phyloP scores from a whole-genome alignment of 2,329 filamentous ascomycete genomes.

The Diaporthe velutina region DNA sequence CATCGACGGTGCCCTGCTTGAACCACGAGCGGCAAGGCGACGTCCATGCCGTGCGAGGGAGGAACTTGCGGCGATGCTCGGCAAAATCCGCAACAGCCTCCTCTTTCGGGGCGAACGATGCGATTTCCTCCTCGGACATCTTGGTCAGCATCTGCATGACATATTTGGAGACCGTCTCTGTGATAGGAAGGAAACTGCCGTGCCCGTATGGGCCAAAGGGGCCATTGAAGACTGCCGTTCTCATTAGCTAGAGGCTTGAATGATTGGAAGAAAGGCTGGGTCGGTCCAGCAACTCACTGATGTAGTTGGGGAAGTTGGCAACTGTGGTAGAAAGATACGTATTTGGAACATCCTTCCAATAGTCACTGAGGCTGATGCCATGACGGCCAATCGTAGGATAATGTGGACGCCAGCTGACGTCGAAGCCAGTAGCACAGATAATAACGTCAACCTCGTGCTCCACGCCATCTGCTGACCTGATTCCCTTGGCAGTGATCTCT shows the following conservation, averaged over 20 bases:
- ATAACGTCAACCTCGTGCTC: conserved; percentile 49
- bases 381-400: conserved; percentile 44
- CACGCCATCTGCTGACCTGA: conserved; percentile 46
- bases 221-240: conserved; percentile 44
- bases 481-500: conserved; percentile 47
- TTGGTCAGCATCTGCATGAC: conserved; percentile 49
- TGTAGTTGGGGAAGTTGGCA: conserved; percentile 39
- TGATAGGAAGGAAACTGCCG: conserved; percentile 46
- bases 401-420: conserved; percentile 43
- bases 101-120: conserved; percentile 44
- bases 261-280: no score
- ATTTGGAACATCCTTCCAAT: conserved; percentile 41
- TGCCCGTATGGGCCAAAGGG: conserved; percentile 47
- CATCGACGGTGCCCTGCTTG: conserved; percentile 45
- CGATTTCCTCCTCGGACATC: conserved; percentile 45
- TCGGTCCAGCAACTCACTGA: conserved; percentile 1
- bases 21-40: conserved; percentile 46
- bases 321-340: conserved; percentile 36
- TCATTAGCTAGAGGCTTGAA: background rate
- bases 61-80: conserved; percentile 47
- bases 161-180: conserved; percentile 45
- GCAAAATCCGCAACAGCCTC: conserved; percentile 48
- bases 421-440: conserved; percentile 52
- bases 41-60: conserved; percentile 45
- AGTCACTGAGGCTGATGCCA: conserved; percentile 40